Evolutionary conservation across 495 filamentous ascomycete genomes (phyloP), one percentile per base, ranked within the genome.

Genomic region (Penicillium flavigenum): DNA sequence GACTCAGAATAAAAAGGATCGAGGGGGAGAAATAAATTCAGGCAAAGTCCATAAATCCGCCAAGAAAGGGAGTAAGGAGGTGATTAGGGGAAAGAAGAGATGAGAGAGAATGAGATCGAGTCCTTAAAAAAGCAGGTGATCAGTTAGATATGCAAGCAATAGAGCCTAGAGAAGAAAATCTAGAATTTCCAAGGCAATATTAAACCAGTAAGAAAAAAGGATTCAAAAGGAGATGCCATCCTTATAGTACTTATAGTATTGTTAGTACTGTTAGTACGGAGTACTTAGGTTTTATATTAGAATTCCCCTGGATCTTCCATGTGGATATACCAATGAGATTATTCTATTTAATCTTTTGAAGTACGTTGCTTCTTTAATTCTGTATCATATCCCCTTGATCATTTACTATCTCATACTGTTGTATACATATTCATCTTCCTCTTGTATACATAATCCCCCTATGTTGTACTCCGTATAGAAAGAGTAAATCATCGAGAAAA

Each of bases 1-100:
- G 49, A 51, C 36, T 57, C 42, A 56, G 49, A 47, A 53, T 52
- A 56, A 57, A 54, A 42, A 47, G 31, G 16, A 56, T 8, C 22
- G 22, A 24, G 41, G 47, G 57, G 55, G 44, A 58, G 45, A 55
- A 44, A 62, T 54, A 58, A 63, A 56, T 60, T 54, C 53, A 45
- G 57, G 43, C 46, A 39, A 49, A 60, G 41, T 44, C 51, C 52
- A 61, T 58, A 32, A 19, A 38, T 12, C 45, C 59, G 65, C 65
- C 65, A 67, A 67, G 65, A 67, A 49, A 62, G 55, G 42, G 49
- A 66, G 63, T 61, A 63, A 66, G 63, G 58, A 63, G 60, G 57
- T 32, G 38, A 51, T 51, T 34, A 51, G 20, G 22, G 7, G 9
- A 19, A 17, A 39, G 16, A 51, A 10, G n/a, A 26, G 26, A 26